phyloP scores from a whole-genome alignment of 495 filamentous ascomycete species.

The Xylaria longipes region DNA sequence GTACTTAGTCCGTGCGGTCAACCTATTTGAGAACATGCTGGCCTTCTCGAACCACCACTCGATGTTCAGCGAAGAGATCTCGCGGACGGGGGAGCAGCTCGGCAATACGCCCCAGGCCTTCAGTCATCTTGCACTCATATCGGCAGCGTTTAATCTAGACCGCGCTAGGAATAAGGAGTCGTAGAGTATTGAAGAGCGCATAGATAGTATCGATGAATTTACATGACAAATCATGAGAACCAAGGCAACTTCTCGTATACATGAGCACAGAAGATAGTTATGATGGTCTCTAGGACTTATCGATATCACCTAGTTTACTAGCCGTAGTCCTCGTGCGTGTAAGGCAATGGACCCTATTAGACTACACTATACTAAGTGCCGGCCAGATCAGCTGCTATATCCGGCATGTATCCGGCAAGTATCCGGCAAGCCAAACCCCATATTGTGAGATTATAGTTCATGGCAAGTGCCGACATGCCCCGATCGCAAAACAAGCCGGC shows the following conservation, averaged over 20 bases:
- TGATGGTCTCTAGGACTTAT: neutral
- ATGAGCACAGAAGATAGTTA: neutral
- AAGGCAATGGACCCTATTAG: neutral
- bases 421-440: neutral
- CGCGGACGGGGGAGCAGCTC: constrained; percentile 71
- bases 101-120: constrained; percentile 80
- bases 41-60: constrained; percentile 73
- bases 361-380: neutral
- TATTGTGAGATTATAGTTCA: neutral
- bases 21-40: constrained; percentile 76
- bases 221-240: neutral
- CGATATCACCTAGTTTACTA: neutral
- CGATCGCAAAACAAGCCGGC: neutral
- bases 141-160: constrained; percentile 75
- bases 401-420: no score
- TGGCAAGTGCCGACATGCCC: neutral
- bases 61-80: constrained; percentile 80
- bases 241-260: neutral
- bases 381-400: neutral
- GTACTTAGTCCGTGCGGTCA: constrained; percentile 66
- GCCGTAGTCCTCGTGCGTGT: neutral
- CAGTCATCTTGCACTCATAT: constrained; percentile 73
- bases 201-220: neutral
- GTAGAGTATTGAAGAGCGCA: neutral
- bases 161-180: constrained; percentile 36